Evolutionary conservation across 2,329 filamentous ascomycete genomes (phyloP).

Genomic region (Talaromyces amestolkiae): DNA sequence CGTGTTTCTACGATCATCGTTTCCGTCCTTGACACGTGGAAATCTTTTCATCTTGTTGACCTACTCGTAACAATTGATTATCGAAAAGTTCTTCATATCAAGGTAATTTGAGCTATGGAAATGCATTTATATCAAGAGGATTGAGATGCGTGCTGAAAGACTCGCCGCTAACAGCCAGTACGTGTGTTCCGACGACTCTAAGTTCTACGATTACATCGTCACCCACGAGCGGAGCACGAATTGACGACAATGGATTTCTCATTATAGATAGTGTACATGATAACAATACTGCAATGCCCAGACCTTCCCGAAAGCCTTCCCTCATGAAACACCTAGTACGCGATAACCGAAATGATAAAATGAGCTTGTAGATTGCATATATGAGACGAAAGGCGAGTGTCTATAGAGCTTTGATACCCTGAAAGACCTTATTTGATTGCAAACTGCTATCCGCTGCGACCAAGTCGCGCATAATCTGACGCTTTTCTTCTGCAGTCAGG

Average conservation of each 20-base stretch:
- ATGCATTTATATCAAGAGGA: background rate
- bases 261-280: background rate
- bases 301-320: background rate
- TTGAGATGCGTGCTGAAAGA: background rate
- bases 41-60: background rate
- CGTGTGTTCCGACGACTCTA: background rate
- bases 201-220: background rate
- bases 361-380: background rate
- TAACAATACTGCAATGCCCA: background rate
- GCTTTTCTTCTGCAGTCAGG: slow-evolving; percentile 71
- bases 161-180: background rate
- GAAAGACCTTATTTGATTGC: slow-evolving; percentile 55
- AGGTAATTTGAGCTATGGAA: background rate
- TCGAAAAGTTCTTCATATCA: background rate
- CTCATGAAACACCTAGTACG: background rate
- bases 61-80: background rate
- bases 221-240: background rate
- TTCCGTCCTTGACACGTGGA: background rate
- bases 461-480: slow-evolving; percentile 73
- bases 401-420: slow-evolving; percentile 48
- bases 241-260: background rate
- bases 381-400: background rate
- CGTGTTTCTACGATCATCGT: slow-evolving; percentile 2
- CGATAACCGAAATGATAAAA: background rate
- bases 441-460: slow-evolving; percentile 69